phyloP scores from a whole-genome alignment of 768 basidiomycete species.

The Ramaria rubella region DNA sequence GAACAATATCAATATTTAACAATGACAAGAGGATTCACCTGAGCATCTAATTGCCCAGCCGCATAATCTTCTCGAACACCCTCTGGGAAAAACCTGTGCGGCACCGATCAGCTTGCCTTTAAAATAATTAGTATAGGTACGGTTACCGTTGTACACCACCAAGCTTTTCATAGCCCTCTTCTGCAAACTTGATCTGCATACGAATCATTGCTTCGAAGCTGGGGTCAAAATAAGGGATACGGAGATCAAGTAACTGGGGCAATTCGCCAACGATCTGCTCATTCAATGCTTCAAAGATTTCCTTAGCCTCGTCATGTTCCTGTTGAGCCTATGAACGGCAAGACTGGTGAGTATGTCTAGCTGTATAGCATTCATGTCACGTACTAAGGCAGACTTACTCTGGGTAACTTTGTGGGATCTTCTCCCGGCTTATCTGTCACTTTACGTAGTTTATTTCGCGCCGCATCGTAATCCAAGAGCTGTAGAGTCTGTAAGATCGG shows the following conservation, averaged over 20 bases:
- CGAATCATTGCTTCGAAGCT: constrained; percentile 99
- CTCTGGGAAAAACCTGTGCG: constrained; percentile 75
- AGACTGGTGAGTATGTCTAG: neutral
- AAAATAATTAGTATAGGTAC: neutral
- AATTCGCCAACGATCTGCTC: constrained; percentile 86
- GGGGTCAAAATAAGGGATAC: constrained; percentile 97
- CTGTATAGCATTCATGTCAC: neutral
- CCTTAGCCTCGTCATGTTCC: constrained; percentile 91
- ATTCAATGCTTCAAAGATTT: constrained; percentile 90
- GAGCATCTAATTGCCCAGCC: constrained; percentile 90
- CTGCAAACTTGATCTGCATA: constrained; percentile 95
- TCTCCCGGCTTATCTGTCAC: constrained; percentile 87
- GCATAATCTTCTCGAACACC: constrained; percentile 94
- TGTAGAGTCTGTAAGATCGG: constrained; percentile 26
- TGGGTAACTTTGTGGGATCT: constrained; percentile 86
- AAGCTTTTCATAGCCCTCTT: constrained; percentile 97
- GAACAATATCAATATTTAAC: constrained; percentile 2
- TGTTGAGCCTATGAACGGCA: constrained; percentile 68
- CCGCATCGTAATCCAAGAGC: constrained; percentile 94
- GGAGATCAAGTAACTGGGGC: constrained; percentile 87
- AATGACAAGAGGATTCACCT: constrained; percentile 40
- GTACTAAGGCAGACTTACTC: constrained; percentile 40
- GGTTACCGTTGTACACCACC: constrained; percentile 83
- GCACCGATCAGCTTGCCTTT: neutral
- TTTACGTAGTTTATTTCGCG: constrained; percentile 85